Evolutionary conservation across 345 rosid genomes (phyloP).

Genomic region (Eucalyptus leucophloia): DNA sequence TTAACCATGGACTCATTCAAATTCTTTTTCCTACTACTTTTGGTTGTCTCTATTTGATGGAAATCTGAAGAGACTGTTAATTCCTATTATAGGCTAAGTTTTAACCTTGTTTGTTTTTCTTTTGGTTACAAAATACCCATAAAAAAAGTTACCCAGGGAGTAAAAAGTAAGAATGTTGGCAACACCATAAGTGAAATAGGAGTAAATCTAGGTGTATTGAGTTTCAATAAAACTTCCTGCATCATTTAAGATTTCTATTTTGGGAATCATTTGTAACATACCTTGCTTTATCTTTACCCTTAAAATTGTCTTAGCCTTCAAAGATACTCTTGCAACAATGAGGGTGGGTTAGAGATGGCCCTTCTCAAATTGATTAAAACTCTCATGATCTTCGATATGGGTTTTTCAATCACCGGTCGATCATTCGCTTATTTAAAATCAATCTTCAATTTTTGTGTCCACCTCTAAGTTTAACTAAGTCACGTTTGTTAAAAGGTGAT

Average conservation of each 20-base stretch:
- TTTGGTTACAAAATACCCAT: neutral
- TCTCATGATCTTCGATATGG: neutral
- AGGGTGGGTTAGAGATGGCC: no score
- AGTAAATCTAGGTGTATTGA: neutral
- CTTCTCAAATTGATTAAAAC: no score
- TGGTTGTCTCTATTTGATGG: neutral
- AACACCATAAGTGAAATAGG: neutral
- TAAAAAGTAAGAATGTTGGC: neutral
- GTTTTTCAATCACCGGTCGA: no score
- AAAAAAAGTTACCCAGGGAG: neutral
- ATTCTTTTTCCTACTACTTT: neutral
- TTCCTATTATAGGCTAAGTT: neutral
- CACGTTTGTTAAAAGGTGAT: neutral
- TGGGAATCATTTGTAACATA: neutral
- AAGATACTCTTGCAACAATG: neutral
- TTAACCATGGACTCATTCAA: neutral
- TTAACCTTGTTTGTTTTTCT: neutral
- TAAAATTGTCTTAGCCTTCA: neutral
- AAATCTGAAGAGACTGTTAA: neutral
- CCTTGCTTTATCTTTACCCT: neutral
- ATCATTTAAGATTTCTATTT: neutral
- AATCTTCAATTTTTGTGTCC: neutral
- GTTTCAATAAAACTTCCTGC: neutral
- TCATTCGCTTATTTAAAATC: neutral
- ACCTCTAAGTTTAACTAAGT: neutral